Evolutionary conservation across 306 rosid genomes (phyloP).

Genomic region (Gleditsia sinensis): DNA sequence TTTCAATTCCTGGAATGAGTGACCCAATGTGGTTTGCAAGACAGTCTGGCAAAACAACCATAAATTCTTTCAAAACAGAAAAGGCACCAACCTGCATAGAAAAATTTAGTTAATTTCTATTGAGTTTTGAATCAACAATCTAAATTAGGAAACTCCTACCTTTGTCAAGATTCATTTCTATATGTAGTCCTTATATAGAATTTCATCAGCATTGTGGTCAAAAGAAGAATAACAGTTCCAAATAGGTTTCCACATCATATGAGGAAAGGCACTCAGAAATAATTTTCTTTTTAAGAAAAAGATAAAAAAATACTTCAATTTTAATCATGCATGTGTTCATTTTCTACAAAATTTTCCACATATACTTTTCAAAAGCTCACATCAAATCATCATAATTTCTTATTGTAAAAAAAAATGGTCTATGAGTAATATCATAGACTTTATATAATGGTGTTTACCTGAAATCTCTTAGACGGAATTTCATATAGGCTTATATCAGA

Average conservation of each 20-base stretch:
- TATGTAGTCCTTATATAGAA: slow-evolving; percentile 2
- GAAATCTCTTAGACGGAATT: slow-evolving; percentile 87
- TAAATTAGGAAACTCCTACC: too few relatives aligned
- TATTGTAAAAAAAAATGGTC: slow-evolving; percentile 19
- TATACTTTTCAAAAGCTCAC: slow-evolving; percentile 27
- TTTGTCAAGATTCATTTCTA: neutral
- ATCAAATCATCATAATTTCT: slow-evolving; percentile 7
- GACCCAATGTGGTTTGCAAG: too few relatives aligned
- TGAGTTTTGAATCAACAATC: too few relatives aligned
- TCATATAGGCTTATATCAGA: slow-evolving; percentile 91
- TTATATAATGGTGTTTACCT: slow-evolving; percentile 51
- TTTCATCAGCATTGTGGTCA: neutral
- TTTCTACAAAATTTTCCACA: neutral
- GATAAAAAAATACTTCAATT: slow-evolving; percentile 17
- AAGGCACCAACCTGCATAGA: too few relatives aligned
- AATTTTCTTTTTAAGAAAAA: neutral
- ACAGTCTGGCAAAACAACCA: too few relatives aligned
- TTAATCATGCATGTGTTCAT: neutral
- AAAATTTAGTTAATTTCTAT: too few relatives aligned
- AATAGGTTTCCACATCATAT: neutral
- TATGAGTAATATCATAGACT: slow-evolving; percentile 20
- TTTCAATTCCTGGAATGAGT: too few relatives aligned
- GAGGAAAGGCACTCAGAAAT: neutral
- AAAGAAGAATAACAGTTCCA: slow-evolving; percentile 13
- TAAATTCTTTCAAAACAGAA: too few relatives aligned